Conservation (phyloP, 352 stramenopile species). For the Globisporangium yorkense region DNA sequence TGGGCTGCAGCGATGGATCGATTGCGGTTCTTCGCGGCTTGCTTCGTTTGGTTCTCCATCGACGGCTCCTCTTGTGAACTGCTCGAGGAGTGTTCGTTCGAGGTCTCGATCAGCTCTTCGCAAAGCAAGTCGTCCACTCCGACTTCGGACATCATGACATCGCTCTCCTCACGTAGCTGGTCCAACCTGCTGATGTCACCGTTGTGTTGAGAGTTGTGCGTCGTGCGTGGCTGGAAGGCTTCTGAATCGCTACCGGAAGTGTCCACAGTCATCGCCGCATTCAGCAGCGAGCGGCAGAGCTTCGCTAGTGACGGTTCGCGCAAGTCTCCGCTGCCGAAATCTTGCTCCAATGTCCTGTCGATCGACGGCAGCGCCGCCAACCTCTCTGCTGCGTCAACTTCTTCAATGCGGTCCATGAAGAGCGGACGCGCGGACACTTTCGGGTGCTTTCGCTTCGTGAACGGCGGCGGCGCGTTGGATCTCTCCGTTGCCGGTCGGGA, state of each 20-base stretch:
- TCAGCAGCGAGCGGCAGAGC: constrained; percentile 52
- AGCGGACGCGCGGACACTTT: constrained; percentile 23
- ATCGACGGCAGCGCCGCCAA: constrained; percentile 23
- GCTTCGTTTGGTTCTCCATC: constrained; percentile 3
- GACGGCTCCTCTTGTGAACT: background rate
- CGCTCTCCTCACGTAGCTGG: background rate
- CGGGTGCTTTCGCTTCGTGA: constrained; percentile 37
- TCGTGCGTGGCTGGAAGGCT: background rate
- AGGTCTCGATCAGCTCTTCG: constrained; percentile 59
- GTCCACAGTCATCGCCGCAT: constrained; percentile 38
- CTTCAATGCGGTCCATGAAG: constrained; percentile 37
- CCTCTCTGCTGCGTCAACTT: constrained; percentile 7
- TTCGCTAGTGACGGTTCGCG: constrained; percentile 18
- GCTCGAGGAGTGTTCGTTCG: constrained; percentile 15
- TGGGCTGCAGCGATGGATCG: constrained; percentile 32
- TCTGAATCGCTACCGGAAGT: constrained; percentile 5
- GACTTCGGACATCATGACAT: constrained; percentile 27
- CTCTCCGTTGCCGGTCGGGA: background rate
- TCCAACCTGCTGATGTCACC: constrained; percentile 7
- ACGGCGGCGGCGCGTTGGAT: constrained; percentile 6
- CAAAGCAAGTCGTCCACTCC: constrained; percentile 46
- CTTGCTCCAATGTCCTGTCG: constrained; percentile 29
- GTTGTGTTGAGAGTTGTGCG: background rate
- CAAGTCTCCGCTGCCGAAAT: constrained; percentile 17
- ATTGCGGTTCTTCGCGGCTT: constrained; percentile 4